Evolutionary conservation across 2,329 filamentous ascomycete species (phyloP).

Genomic region (Fusarium bactridioides): DNA sequence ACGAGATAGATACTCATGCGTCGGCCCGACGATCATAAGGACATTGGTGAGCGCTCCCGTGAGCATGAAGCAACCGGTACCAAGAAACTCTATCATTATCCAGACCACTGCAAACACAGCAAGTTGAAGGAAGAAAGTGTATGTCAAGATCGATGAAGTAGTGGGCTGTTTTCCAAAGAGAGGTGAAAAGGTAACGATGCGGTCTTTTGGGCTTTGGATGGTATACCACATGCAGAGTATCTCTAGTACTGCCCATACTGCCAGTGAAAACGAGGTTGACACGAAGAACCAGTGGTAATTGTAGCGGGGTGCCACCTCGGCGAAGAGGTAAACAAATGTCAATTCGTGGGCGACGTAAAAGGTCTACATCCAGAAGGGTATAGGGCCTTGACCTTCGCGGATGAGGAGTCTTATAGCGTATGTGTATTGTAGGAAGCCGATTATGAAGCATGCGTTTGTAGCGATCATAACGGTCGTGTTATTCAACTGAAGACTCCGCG

Average conservation of each 20-base stretch:
- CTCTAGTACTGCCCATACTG: neutral
- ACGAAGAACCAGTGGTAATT: neutral
- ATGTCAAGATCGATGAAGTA: neutral
- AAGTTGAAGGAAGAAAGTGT: neutral
- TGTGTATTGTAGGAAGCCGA: neutral
- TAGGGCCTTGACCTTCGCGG: slow-evolving; percentile 1
- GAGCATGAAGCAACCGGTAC: neutral
- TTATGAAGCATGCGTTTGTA: neutral
- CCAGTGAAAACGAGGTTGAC: neutral
- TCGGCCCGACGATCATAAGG: neutral
- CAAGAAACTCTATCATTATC: neutral
- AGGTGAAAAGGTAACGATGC: neutral
- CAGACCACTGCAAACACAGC: neutral
- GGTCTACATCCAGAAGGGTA: slow-evolving; percentile 10
- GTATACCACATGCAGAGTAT: neutral
- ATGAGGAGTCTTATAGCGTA: slow-evolving; percentile 3
- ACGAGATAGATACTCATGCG: neutral
- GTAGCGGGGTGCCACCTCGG: neutral
- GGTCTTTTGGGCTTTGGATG: neutral
- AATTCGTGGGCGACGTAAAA: slow-evolving; percentile 6
- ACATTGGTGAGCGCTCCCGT: neutral
- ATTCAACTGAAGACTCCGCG: neutral
- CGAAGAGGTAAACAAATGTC: neutral
- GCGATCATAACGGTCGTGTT: neutral
- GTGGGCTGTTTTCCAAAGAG: neutral